Percentiles rank a stretch among this genome's conserved stretches.
phyloP scores from a whole-genome alignment of 176 grass and related monocot species.

The Triticum turgidum region DNA sequence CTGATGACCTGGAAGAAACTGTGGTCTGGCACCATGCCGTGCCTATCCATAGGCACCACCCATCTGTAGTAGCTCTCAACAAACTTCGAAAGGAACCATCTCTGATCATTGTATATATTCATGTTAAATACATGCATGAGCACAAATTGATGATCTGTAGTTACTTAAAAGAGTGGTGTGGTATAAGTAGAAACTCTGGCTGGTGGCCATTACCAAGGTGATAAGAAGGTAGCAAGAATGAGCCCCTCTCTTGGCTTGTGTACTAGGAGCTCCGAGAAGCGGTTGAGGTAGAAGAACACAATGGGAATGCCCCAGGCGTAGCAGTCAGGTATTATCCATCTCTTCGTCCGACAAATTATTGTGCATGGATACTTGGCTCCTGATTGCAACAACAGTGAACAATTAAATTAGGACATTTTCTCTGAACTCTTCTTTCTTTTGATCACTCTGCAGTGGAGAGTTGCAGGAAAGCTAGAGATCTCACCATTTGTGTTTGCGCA shows the following conservation, averaged over 20 bases:
- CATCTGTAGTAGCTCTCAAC: constrained; percentile 45
- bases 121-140: background rate
- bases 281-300: constrained; percentile 17
- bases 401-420: background rate
- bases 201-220: constrained; percentile 38
- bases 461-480: background rate
- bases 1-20: constrained; percentile 36
- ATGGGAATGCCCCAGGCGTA: constrained; percentile 30
- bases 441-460: background rate
- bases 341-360: constrained; percentile 41
- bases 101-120: constrained; percentile 12
- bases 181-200: background rate
- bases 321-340: constrained; percentile 39
- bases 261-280: constrained; percentile 41
- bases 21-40: constrained; percentile 50
- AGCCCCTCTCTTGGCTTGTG: constrained; percentile 54
- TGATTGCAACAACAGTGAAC: background rate
- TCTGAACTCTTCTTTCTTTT: background rate
- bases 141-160: background rate
- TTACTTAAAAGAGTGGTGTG: background rate
- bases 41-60: constrained; percentile 32
- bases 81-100: constrained; percentile 45
- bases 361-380: constrained; percentile 45
- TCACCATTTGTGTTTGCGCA: constrained; percentile 41
- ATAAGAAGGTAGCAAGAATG: constrained; percentile 37